These are phyloP conservation scores for Eimeria necatrix DNA, from an alignment of 169 alveolate species.

Conservation along the genomic window DNA sequence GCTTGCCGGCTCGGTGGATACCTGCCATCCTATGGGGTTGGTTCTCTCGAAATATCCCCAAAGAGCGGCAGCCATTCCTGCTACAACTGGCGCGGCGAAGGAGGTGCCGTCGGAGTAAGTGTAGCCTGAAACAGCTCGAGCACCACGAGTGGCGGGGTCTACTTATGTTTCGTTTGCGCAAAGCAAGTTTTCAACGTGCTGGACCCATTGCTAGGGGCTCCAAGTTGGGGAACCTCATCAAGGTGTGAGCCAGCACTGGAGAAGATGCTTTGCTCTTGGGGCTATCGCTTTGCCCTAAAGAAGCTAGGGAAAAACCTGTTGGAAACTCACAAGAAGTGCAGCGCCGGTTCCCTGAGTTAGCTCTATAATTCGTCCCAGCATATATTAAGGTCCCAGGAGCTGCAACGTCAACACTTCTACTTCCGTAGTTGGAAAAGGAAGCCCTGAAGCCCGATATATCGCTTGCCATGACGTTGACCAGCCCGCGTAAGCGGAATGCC, in stretches of 20 bases:
- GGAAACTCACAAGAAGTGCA: constrained; percentile 69
- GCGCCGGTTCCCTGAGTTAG: constrained; percentile 71
- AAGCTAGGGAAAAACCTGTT: neutral
- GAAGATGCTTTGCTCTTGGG: too few relatives aligned
- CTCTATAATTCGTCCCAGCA: constrained; percentile 80
- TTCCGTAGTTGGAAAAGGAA: constrained; percentile 80
- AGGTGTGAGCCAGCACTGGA: too few relatives aligned
- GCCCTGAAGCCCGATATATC: constrained; percentile 79
- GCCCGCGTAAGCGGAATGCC: constrained; percentile 75
- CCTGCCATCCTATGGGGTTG: constrained; percentile 78
- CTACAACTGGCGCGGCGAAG: constrained; percentile 87
- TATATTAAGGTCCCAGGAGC: constrained; percentile 81
- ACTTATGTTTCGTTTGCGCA: too few relatives aligned
- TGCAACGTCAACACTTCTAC: constrained; percentile 79
- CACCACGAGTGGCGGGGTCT: too few relatives aligned
- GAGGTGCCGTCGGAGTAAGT: constrained; percentile 86
- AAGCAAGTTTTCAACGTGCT: too few relatives aligned
- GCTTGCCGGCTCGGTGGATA: constrained; percentile 44
- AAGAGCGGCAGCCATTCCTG: constrained; percentile 86
- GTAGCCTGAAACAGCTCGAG: constrained; percentile 74
- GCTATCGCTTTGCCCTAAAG: neutral
- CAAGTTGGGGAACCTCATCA: too few relatives aligned
- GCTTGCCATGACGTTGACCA: constrained; percentile 76
- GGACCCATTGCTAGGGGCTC: too few relatives aligned
- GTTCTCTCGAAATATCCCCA: constrained; percentile 79